Percentiles rank a stretch among this genome's conserved stretches.
phyloP scores from a whole-genome alignment of 2,329 filamentous ascomycete species.

The Colletotrichum sp. region DNA sequence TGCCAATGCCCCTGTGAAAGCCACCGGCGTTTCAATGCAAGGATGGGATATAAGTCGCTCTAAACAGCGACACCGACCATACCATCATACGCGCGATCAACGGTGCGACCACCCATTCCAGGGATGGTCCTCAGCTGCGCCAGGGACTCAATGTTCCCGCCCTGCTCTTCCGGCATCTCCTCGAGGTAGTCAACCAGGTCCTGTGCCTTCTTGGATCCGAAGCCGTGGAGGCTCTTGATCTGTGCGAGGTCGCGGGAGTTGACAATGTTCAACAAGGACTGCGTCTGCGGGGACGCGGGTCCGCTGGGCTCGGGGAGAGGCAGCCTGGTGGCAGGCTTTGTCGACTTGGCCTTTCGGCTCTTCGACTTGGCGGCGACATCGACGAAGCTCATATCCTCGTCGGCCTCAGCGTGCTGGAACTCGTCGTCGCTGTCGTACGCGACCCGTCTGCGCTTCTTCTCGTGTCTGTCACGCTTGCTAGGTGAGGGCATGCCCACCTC shows the following conservation, averaged over 20 bases:
- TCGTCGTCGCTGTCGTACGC: constrained; percentile 40
- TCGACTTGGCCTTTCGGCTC: constrained; percentile 33
- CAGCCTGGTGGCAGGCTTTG: constrained; percentile 28
- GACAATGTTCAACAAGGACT: constrained; percentile 70
- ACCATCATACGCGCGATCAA: constrained; percentile 62
- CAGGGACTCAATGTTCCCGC: constrained; percentile 50
- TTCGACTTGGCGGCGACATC: constrained; percentile 31
- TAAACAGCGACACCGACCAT: constrained; percentile 30
- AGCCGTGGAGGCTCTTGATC: constrained; percentile 72
- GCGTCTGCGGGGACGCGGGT: constrained; percentile 58
- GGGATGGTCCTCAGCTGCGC: constrained; percentile 58
- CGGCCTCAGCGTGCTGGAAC: constrained; percentile 43
- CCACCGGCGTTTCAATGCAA: background rate
- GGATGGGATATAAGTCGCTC: background rate
- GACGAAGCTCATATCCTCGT: constrained; percentile 42
- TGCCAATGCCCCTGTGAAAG: constrained; percentile 4
- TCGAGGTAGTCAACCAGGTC: constrained; percentile 64
- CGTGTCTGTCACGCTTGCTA: background rate
- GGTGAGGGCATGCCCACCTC: background rate
- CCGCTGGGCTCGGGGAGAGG: constrained; percentile 46
- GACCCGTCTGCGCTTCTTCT: constrained; percentile 27
- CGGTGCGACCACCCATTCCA: constrained; percentile 60
- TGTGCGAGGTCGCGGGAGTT: constrained; percentile 72
- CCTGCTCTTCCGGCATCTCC: constrained; percentile 44
- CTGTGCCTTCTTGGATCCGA: constrained; percentile 74